phyloP scores from a whole-genome alignment of 2,329 filamentous ascomycete species.

The Zasmidium angulare region DNA sequence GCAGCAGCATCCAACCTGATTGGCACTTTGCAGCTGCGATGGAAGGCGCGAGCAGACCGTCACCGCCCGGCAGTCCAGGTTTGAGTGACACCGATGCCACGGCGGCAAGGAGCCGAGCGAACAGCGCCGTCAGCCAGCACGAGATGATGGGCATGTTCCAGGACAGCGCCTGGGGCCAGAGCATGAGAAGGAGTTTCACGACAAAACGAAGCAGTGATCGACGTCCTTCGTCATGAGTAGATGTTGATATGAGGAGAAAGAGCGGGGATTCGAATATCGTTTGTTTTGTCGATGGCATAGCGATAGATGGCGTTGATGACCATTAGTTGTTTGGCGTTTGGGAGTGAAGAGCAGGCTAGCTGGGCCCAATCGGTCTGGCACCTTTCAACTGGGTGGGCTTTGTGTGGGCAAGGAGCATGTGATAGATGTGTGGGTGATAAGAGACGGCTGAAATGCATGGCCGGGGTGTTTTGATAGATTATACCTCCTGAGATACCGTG shows the following conservation, averaged over 20 bases:
- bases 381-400: neutral
- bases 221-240: slow-evolving; percentile 20
- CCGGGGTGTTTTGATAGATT: neutral
- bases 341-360: neutral
- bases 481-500: neutral
- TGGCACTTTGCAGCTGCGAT: slow-evolving; percentile 50
- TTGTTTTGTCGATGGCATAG: neutral
- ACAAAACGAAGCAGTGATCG: slow-evolving; percentile 48
- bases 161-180: slow-evolving; percentile 90
- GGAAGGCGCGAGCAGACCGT: slow-evolving; percentile 36
- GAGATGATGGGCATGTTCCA: slow-evolving; percentile 83
- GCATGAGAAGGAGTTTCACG: slow-evolving; percentile 84
- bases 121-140: slow-evolving; percentile 69
- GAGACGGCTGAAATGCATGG: neutral
- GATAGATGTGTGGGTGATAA: neutral
- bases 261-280: neutral
- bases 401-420: neutral
- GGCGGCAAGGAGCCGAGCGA: slow-evolving; percentile 56
- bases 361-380: neutral
- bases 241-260: neutral
- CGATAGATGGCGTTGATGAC: neutral
- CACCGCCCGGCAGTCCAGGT: slow-evolving; percentile 29
- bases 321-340: neutral
- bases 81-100: slow-evolving; percentile 25
- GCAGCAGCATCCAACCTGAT: slow-evolving; percentile 37